Percentiles rank a stretch among this genome's conserved stretches.
phyloP scores from a whole-genome alignment of 2,329 filamentous ascomycete genomes.

The Aspergillus quadricinctus region DNA sequence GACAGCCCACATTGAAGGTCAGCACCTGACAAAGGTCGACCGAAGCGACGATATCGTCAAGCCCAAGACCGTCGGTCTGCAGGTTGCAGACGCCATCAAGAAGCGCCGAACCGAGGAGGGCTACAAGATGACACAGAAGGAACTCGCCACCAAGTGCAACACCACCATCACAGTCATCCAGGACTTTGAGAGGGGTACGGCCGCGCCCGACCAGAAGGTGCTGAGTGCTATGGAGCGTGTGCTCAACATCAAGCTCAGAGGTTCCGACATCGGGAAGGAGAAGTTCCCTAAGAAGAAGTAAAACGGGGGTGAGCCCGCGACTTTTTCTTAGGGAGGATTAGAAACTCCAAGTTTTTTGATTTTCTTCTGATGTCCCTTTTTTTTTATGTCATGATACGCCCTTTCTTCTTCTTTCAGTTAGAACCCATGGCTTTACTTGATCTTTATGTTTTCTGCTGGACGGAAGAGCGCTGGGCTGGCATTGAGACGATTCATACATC shows the following conservation, averaged over 20 bases:
- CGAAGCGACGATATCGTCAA: conserved; percentile 96
- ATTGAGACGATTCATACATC: conserved; percentile 13
- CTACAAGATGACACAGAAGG: conserved; percentile 95
- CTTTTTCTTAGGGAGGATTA: conserved; percentile 20
- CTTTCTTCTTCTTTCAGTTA: conserved; percentile 14
- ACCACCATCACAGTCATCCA: conserved; percentile 74
- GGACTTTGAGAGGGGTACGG: conserved; percentile 79
- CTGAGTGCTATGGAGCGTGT: conserved; percentile 73
- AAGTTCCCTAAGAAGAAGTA: conserved; percentile 74
- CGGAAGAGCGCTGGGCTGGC: conserved; percentile 31
- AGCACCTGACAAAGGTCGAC: conserved; percentile 96
- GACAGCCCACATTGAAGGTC: conserved; percentile 65
- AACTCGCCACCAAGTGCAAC: conserved; percentile 81
- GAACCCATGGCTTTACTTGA: conserved; percentile 13
- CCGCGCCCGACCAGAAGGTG: conserved; percentile 77
- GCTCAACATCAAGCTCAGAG: conserved; percentile 83
- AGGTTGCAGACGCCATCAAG: conserved; percentile 78
- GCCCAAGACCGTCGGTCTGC: conserved; percentile 80
- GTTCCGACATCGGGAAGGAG: conserved; percentile 77
- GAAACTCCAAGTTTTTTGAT: conserved; percentile 7
- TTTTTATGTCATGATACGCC: conserved; percentile 20
- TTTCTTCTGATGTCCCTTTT: conserved; percentile 15
- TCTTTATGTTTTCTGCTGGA: conserved; percentile 24
- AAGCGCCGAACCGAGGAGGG: conserved; percentile 73
- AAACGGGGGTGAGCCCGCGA: conserved; percentile 25